phyloP scores from a whole-genome alignment of 2,329 filamentous ascomycete genomes.

The Penicillium sp. region DNA sequence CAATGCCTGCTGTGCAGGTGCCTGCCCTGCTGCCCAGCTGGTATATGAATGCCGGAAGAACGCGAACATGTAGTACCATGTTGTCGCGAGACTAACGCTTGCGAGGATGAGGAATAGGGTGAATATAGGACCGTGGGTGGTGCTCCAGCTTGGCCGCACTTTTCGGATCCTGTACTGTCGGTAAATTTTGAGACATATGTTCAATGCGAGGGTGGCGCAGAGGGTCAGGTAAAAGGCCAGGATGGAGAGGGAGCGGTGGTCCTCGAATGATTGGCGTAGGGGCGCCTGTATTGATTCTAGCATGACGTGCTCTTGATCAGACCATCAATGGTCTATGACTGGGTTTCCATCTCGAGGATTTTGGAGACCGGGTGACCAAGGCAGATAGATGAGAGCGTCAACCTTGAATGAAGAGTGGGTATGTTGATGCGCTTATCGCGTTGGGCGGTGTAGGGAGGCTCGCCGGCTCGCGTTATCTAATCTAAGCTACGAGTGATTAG shows the following conservation, averaged over 20 bases:
- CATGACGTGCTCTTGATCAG: neutral
- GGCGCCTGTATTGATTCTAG: neutral
- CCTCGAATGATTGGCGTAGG: neutral
- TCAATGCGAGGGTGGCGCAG: slow-evolving; percentile 2
- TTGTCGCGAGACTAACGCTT: slow-evolving; percentile 45
- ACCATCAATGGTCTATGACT: neutral
- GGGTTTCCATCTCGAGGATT: neutral
- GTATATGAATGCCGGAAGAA: slow-evolving; percentile 52
- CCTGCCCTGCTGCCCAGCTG: slow-evolving; percentile 47
- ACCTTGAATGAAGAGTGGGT: neutral
- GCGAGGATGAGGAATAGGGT: slow-evolving; percentile 44
- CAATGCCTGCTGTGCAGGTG: slow-evolving; percentile 27
- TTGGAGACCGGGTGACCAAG: neutral
- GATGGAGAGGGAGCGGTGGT: slow-evolving; percentile 12
- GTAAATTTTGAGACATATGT: slow-evolving; percentile 4
- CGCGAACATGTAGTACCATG: slow-evolving; percentile 46
- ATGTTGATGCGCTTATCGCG: neutral
- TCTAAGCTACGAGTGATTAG: neutral
- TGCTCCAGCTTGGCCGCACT: slow-evolving; percentile 11
- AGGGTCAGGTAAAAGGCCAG: slow-evolving; percentile 10
- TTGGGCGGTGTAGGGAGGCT: neutral
- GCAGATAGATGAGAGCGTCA: neutral
- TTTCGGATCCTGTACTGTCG: slow-evolving; percentile 9
- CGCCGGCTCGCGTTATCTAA: neutral
- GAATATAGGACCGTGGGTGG: slow-evolving; percentile 6